Evolutionary conservation across 2,329 filamentous ascomycete species (phyloP), one percentile per base, ranked within the genome.

Genomic region (Hypoxylon sp.): DNA sequence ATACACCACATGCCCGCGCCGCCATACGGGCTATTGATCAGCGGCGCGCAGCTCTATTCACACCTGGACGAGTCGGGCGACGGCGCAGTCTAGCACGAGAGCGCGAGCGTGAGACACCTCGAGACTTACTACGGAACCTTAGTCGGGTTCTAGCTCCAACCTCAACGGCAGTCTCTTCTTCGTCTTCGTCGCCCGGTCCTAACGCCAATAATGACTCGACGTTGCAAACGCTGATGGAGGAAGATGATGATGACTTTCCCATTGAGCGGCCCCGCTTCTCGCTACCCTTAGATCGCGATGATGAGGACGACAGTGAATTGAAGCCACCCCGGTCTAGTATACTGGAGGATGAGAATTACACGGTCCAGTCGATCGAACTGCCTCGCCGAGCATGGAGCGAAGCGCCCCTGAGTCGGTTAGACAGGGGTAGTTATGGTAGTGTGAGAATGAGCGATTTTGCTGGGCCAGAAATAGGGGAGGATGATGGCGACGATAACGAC

Each of bases 1-100:
- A 83, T 2, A 90, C 89, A 17, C 89, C 89, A 0, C 89, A 91
- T 75, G 87, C 85, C 50, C 85, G 85, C 71, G 88, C 88, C 10
- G 89, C 89, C 46, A 84, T 84, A 51, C 82, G 86, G 49, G 84
- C 87, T 32, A 82, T 90, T 57, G 84, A 89, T 70, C 83, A 85
- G 68, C 86, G 88, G 4, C 85, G 89, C 45, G 84, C 85, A 2
- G 86, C 86, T 50, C 80, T 88, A 51, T 84, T 89, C 67, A 91
- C 89, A 0, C 89, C 89, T 0, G 87, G 87, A 17, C 85, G 85
- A 68, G 84, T 84, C 7, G 67, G 67, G 58, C 83, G 86, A 19
- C 82, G 89, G n/a, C 84, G 84, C 71, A 90, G 88, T 74, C 74
- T 86, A 2, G 67, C 56, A 55, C 84, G 85, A 82, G 87, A 56